Evolutionary conservation across 2,329 filamentous ascomycete species (phyloP).

Genomic region (Verticillium alfalfae): DNA sequence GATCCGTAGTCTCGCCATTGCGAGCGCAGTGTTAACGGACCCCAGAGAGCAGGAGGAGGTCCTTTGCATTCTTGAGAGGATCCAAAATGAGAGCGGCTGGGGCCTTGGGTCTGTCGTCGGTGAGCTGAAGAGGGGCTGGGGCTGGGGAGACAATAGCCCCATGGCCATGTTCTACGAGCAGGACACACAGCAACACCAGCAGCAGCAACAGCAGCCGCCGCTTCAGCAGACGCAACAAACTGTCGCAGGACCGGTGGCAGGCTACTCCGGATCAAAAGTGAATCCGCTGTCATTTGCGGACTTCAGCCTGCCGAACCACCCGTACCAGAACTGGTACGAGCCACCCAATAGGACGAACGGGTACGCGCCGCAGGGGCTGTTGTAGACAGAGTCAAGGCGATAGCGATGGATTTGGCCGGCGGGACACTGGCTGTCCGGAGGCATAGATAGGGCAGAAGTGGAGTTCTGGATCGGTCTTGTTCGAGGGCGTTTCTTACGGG

Average conservation of each 20-base stretch:
- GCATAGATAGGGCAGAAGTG: neutral
- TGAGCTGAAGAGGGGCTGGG: conserved; percentile 73
- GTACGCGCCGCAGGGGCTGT: conserved; percentile 6
- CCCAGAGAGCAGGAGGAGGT: conserved; percentile 75
- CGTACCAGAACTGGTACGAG: conserved; percentile 76
- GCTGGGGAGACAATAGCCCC: conserved; percentile 48
- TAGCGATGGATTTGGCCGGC: neutral
- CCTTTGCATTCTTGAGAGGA: conserved; percentile 67
- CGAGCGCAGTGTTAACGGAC: conserved; percentile 65
- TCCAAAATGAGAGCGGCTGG: conserved; percentile 75
- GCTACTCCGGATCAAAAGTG: conserved; percentile 33
- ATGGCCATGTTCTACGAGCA: neutral
- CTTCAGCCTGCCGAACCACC: conserved; percentile 72
- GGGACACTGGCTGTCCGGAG: neutral
- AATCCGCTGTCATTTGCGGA: conserved; percentile 73
- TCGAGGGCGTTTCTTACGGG: neutral
- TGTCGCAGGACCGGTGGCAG: neutral
- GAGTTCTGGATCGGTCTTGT: neutral
- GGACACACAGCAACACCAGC: conserved; percentile 19
- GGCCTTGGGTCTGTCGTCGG: conserved; percentile 64
- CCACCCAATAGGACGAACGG: conserved; percentile 51
- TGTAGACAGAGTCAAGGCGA: neutral
- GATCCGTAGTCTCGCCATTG: conserved; percentile 72
- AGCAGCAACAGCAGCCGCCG: conserved; percentile 20
- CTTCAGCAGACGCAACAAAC: conserved; percentile 12